These are phyloP conservation scores for Rossbeevera mucosa DNA, from an alignment of 768 basidiomycete genomes.

Conservation along the genomic window DNA sequence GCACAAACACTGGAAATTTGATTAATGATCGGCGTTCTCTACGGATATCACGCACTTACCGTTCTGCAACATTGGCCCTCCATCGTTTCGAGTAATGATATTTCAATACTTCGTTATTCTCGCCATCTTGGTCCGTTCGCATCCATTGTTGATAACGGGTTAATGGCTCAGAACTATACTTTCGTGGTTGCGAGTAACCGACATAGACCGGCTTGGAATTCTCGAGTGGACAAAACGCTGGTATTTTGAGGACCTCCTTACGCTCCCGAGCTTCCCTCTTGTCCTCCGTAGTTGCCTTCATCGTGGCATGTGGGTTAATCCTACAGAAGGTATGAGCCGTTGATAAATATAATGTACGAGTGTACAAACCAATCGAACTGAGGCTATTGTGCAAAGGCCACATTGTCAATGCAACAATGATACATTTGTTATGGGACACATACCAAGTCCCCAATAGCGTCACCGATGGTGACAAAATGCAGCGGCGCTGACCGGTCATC, in stretches of 20 bases:
- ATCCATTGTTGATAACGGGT: slow-evolving; percentile 41
- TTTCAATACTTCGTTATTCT: slow-evolving; percentile 32
- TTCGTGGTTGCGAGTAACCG: slow-evolving; percentile 44
- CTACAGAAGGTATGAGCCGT: slow-evolving; percentile 29
- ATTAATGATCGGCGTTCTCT: background rate
- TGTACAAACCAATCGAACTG: slow-evolving; percentile 60
- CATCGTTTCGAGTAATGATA: slow-evolving; percentile 56
- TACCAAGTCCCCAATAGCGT: slow-evolving; percentile 69
- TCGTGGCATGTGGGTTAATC: slow-evolving; percentile 51
- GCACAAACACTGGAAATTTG: slow-evolving; percentile 40
- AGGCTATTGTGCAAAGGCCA: slow-evolving; percentile 37
- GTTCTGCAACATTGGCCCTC: slow-evolving; percentile 42
- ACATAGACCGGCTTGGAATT: slow-evolving; percentile 21
- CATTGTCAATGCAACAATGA: slow-evolving; percentile 1
- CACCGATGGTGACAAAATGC: slow-evolving; percentile 51
- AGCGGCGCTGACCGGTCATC: slow-evolving; percentile 55
- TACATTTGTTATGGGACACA: slow-evolving; percentile 23
- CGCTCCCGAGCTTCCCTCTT: slow-evolving; percentile 35
- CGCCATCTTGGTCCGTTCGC: slow-evolving; percentile 24
- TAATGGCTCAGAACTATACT: slow-evolving; percentile 42
- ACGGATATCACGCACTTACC: slow-evolving; percentile 32
- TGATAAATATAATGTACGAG: background rate
- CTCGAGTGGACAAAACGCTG: slow-evolving; percentile 39
- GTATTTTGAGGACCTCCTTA: slow-evolving; percentile 37
- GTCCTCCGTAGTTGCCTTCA: slow-evolving; percentile 33